Percentiles rank a stretch among this genome's conserved stretches.
phyloP scores from a whole-genome alignment of 192 early-diverging fungal genomes.

The Coemansia furcata region DNA sequence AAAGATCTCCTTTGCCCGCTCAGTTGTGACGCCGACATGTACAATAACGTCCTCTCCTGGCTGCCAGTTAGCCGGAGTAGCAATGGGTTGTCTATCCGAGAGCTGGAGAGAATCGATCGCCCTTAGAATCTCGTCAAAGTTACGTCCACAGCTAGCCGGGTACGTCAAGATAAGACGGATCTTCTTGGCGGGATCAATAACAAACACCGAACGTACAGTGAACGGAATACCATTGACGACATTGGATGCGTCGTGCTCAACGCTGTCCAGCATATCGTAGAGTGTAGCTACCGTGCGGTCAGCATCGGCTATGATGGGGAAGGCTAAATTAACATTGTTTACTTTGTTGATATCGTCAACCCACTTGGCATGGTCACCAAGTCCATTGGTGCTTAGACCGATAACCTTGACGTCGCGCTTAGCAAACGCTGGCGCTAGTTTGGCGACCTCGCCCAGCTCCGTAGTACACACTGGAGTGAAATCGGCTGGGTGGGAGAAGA shows the following conservation, averaged over 20 bases:
- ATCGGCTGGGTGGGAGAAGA: conserved; percentile 99
- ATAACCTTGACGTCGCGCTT: conserved; percentile 85
- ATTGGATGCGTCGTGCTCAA: conserved; percentile 87
- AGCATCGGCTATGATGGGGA: conserved; percentile 96
- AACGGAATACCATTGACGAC: conserved; percentile 85
- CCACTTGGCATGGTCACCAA: conserved; percentile 82
- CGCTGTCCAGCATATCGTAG: conserved; percentile 95
- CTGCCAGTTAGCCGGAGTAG: conserved; percentile 95
- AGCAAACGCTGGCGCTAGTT: conserved; percentile 72
- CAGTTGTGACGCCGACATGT: conserved; percentile 76
- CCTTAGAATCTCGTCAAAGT: conserved; percentile 97
- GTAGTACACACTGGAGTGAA: conserved; percentile 96
- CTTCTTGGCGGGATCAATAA: conserved; percentile 88
- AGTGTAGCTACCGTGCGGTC: conserved; percentile 80
- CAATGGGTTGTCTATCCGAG: conserved; percentile 82
- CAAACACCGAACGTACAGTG: conserved; percentile 94
- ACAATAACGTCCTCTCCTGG: conserved; percentile 87
- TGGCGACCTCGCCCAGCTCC: conserved; percentile 91
- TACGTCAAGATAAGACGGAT: conserved; percentile 91
- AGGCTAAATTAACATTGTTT: conserved; percentile 69
- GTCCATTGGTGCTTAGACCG: conserved; percentile 90
- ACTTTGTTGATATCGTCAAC: conserved; percentile 93
- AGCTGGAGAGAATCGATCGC: conserved; percentile 92
- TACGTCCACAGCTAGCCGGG: conserved; percentile 88
- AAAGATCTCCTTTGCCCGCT: conserved; percentile 83